phyloP scores from a whole-genome alignment of 176 grass and related monocot genomes.

The Hsuehochloa calcarea region DNA sequence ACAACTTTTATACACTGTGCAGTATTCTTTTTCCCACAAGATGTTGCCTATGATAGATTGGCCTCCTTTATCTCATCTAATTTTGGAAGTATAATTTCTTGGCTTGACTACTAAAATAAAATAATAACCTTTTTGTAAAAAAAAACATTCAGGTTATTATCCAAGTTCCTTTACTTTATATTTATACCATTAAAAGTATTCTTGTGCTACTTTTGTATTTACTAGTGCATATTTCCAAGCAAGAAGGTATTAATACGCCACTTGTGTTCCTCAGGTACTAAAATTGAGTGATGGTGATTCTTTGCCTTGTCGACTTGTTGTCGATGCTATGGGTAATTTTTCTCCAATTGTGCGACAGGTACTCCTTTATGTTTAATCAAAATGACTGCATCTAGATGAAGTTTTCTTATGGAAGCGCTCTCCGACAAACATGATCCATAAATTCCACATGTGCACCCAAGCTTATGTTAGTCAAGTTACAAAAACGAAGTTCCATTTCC shows the following conservation, averaged over 20 bases:
- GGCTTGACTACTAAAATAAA: slow-evolving; percentile 1
- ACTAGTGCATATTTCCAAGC: neutral
- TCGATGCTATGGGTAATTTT: slow-evolving; percentile 98
- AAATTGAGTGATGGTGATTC: slow-evolving; percentile 57
- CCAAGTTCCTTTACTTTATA: neutral
- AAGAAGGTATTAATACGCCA: slow-evolving; percentile 10
- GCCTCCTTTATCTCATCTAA: neutral
- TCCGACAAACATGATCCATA: neutral
- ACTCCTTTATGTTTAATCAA: slow-evolving; percentile 15
- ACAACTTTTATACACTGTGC: neutral
- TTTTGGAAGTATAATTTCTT: neutral
- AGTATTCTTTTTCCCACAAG: neutral
- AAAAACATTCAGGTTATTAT: neutral
- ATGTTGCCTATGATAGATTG: neutral
- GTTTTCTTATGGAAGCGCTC: neutral
- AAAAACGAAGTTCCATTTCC: neutral
- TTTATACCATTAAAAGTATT: neutral
- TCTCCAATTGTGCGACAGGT: slow-evolving; percentile 91
- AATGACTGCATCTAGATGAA: neutral
- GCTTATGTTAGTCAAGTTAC: neutral
- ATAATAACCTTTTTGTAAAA: neutral
- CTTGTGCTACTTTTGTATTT: neutral
- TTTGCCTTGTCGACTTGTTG: slow-evolving; percentile 58
- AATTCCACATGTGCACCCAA: neutral
- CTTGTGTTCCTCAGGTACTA: slow-evolving; percentile 50